A percentile compares a stretch with the other conserved stretches of the same genome.
These are phyloP conservation scores for Entrophospora sp. DNA, from an alignment of 192 early-diverging fungal species.

Conservation along the genomic window DNA sequence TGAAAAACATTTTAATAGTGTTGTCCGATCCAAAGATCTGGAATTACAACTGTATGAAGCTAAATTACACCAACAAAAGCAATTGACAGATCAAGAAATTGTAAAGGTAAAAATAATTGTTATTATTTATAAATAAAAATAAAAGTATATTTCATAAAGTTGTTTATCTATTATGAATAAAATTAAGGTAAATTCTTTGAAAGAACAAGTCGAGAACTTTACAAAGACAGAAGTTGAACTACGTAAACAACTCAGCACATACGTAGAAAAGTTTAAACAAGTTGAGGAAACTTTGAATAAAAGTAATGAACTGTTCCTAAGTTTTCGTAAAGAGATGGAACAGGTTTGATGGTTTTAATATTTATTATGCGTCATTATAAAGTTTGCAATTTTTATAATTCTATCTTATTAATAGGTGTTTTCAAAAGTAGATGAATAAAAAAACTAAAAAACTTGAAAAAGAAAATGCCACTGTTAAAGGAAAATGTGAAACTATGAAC, in stretches of 20 bases:
- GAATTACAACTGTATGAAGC: conserved; percentile 51
- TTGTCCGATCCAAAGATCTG: conserved; percentile 44
- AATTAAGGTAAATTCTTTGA: conserved; percentile 28
- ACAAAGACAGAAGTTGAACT: conserved; percentile 50
- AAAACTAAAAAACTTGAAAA: conserved; percentile 49
- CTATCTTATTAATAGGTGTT: conserved; percentile 17
- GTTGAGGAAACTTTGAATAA: conserved; percentile 61
- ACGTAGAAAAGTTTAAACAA: conserved; percentile 56
- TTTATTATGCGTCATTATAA: background rate
- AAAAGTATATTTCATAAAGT: too few species aligned
- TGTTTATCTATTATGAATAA: too few species aligned
- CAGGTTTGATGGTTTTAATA: conserved; percentile 14
- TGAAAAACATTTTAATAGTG: conserved; percentile 54
- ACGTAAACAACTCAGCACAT: conserved; percentile 45
- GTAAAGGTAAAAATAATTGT: conserved; percentile 23
- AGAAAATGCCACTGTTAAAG: conserved; percentile 42
- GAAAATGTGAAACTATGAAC: conserved; percentile 53
- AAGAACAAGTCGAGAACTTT: conserved; percentile 39
- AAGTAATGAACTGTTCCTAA: conserved; percentile 52
- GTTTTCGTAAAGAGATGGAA: conserved; percentile 59
- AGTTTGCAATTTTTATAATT: background rate
- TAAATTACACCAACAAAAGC: conserved; percentile 41
- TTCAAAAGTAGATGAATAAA: conserved; percentile 41
- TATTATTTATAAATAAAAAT: too few species aligned
- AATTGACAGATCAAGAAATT: conserved; percentile 31